A percentile compares a stretch with the other conserved stretches of the same genome.
These are phyloP conservation scores for Eustoma russellianum DNA, from an alignment of 257 asterid species.

Conservation along the genomic window DNA sequence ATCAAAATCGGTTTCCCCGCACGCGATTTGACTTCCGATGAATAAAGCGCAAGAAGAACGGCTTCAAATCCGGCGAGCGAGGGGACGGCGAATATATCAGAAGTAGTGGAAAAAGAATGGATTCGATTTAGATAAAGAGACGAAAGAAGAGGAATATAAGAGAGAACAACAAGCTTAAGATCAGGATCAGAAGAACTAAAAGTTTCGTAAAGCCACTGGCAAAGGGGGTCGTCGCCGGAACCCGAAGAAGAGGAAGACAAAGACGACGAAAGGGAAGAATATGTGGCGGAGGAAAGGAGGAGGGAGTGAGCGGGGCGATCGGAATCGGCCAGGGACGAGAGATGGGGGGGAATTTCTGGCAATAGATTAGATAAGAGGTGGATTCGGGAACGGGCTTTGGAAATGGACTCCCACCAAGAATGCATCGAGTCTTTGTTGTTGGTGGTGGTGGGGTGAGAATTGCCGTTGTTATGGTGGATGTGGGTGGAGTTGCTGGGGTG, in stretches of 20 bases:
- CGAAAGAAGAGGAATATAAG: constrained; percentile 54
- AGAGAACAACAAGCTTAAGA: constrained; percentile 74
- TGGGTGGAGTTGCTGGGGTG: constrained; percentile 12
- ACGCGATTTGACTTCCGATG: constrained; percentile 64
- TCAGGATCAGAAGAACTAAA: constrained; percentile 67
- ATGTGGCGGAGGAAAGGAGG: constrained; percentile 68
- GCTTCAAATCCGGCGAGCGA: constrained; percentile 88
- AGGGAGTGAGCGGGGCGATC: constrained; percentile 92
- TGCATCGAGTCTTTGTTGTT: constrained; percentile 60
- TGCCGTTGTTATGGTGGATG: constrained; percentile 16
- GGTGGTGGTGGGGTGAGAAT: constrained; percentile 22
- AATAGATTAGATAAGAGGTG: constrained; percentile 67
- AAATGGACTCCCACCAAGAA: constrained; percentile 96
- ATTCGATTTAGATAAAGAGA: constrained; percentile 62
- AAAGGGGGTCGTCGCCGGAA: constrained; percentile 62
- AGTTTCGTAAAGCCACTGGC: constrained; percentile 97
- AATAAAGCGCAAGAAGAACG: constrained; percentile 62
- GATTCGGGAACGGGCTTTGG: constrained; percentile 92
- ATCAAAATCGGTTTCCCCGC: constrained; percentile 64
- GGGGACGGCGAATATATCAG: constrained; percentile 22
- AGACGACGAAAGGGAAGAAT: constrained; percentile 47
- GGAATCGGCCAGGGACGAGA: constrained; percentile 77
- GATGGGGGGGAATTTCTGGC: constrained; percentile 28
- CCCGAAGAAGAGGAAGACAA: constrained; percentile 56
- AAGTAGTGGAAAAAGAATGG: constrained; percentile 32